A percentile compares a stretch with the other conserved stretches of the same genome.
Conservation (phyloP, 1,284 basidiomycete genomes). For the Heterobasidion parviporum region DNA sequence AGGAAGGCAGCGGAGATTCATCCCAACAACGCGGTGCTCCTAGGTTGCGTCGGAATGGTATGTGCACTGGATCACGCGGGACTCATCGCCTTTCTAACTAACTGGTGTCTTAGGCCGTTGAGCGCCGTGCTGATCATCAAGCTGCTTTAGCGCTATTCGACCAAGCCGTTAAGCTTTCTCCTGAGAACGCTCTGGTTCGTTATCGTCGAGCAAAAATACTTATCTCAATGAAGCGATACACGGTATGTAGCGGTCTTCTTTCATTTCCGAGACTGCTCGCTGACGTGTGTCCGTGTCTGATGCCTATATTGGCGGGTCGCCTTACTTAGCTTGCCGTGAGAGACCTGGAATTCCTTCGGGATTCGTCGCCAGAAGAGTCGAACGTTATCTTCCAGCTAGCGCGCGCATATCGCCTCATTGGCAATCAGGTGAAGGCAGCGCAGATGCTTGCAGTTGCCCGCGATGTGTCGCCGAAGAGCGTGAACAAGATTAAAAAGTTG, state of each 20-base stretch:
- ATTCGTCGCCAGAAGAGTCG: constrained; percentile 83
- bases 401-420: constrained; percentile 76
- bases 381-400: constrained; percentile 95
- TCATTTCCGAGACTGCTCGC: constrained; percentile 4
- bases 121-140: constrained; percentile 67
- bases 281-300: constrained; percentile 3
- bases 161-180: constrained; percentile 65
- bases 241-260: constrained; percentile 47
- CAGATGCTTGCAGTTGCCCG: constrained; percentile 81
- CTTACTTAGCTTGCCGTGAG: constrained; percentile 59
- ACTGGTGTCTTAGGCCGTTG: constrained; percentile 55
- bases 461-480: constrained; percentile 75
- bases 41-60: constrained; percentile 89
- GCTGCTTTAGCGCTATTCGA: constrained; percentile 75
- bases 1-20: constrained; percentile 85
- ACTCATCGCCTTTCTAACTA: neutral
- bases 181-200: constrained; percentile 81
- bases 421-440: constrained; percentile 71
- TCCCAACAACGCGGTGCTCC: constrained; percentile 81
- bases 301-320: constrained; percentile 1
- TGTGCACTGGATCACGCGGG: constrained; percentile 3
- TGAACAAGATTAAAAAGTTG: constrained; percentile 70
- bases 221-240: constrained; percentile 73
- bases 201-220: constrained; percentile 88
- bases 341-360: constrained; percentile 73